Conservation (phyloP, 805 yeast genomes). For the Nakazawaea siamensis region DNA sequence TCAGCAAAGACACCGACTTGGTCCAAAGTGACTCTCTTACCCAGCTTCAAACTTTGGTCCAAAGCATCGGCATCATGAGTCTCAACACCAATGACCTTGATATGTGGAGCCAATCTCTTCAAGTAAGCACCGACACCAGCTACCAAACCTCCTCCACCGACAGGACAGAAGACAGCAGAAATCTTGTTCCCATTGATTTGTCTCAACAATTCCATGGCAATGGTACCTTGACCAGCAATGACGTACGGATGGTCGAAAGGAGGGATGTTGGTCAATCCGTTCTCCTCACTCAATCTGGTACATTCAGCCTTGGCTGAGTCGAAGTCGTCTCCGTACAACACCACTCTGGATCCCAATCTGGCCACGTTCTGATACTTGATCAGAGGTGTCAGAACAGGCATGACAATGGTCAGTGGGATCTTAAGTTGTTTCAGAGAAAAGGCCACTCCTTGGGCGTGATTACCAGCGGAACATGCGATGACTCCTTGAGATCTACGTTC, state of each 20-base stretch:
- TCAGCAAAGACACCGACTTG: constrained; percentile 97
- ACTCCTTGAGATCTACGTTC: constrained; percentile 73
- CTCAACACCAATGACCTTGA: constrained; percentile 92
- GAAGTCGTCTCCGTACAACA: constrained; percentile 86
- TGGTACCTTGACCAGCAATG: constrained; percentile 98
- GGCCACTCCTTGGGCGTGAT: constrained; percentile 99
- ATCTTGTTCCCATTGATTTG: constrained; percentile 74
- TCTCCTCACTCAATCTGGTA: constrained; percentile 53
- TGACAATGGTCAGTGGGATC: constrained; percentile 92
- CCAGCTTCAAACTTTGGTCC: constrained; percentile 53
- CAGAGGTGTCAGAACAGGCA: constrained; percentile 96
- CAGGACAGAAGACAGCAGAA: constrained; percentile 83
- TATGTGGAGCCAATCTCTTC: constrained; percentile 96
- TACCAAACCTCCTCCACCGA: constrained; percentile 96
- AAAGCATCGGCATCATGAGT: constrained; percentile 95
- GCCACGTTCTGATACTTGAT: constrained; percentile 90
- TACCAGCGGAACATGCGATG: constrained; percentile 97
- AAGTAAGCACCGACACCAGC: constrained; percentile 88
- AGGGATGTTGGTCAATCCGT: constrained; percentile 85
- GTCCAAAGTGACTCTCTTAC: constrained; percentile 46
- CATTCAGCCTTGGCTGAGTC: constrained; percentile 95
- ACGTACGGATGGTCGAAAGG: constrained; percentile 98
- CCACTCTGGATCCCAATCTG: constrained; percentile 90
- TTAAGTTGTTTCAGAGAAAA: constrained; percentile 77
- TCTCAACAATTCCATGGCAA: constrained; percentile 86